Evolutionary conservation across 2,329 filamentous ascomycete species (phyloP).

Genomic region (Cladosporium sp.): DNA sequence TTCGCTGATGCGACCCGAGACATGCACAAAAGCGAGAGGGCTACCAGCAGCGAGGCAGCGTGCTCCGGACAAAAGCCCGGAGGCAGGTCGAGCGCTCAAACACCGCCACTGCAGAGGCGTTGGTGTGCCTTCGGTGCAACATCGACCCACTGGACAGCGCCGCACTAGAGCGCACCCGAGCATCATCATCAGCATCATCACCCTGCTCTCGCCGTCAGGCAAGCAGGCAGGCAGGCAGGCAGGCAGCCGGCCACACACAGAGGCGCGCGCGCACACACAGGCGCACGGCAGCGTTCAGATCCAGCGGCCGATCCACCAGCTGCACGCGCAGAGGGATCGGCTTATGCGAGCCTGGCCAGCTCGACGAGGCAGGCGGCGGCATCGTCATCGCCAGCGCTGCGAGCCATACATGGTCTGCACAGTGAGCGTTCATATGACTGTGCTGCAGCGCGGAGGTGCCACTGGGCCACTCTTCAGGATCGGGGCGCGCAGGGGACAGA

Average conservation of each 20-base stretch:
- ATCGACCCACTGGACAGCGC: constrained; percentile 10
- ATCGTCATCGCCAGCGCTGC: not conserved
- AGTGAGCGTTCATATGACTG: not conserved
- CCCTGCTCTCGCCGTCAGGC: not conserved
- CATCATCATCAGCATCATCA: constrained; percentile 3
- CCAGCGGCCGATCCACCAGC: constrained; percentile 2
- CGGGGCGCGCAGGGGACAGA: no score
- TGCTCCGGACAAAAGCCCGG: not conserved
- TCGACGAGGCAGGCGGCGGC: not conserved
- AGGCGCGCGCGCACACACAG: not conserved
- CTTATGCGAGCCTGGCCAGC: constrained; percentile 10
- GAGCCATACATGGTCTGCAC: no score
- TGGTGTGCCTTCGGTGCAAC: constrained; percentile 11
- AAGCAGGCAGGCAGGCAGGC: not conserved
- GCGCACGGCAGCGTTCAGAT: not conserved
- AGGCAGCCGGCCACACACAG: not conserved
- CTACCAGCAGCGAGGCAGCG: not conserved
- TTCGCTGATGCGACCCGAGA: not conserved
- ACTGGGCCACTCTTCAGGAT: not conserved
- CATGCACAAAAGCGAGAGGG: not conserved
- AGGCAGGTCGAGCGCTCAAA: not conserved
- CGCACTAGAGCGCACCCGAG: constrained; percentile 10
- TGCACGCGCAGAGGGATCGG: constrained; percentile 2
- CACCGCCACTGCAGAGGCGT: not conserved
- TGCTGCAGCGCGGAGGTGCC: no score